Conservation (phyloP, 2,329 filamentous ascomycete genomes). For the Aureobasidium sp. region DNA sequence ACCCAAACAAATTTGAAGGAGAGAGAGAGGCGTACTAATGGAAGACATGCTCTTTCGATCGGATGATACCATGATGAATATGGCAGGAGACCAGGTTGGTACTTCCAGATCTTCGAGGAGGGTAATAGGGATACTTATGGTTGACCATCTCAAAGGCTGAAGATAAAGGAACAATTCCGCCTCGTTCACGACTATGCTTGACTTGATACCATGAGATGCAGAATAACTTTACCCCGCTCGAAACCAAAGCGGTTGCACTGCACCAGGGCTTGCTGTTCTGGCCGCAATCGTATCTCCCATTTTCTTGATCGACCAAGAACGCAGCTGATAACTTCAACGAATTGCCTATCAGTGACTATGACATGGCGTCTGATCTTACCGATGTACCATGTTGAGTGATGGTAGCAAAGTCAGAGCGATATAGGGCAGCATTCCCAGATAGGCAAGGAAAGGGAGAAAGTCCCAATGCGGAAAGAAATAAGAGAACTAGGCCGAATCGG, state of each 20-base stretch:
- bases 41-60: neutral
- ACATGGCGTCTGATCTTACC: neutral
- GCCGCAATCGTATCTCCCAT: neutral
- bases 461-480: neutral
- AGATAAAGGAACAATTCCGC: constrained; percentile 1
- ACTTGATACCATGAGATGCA: neutral
- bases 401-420: neutral
- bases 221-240: constrained; percentile 1
- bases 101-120: neutral
- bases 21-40: neutral
- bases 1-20: neutral
- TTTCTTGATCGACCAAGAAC: neutral
- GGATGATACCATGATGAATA: neutral
- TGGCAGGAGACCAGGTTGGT: neutral
- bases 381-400: neutral
- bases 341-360: neutral
- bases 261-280: neutral
- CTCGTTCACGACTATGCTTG: neutral
- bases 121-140: neutral
- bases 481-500: neutral
- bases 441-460: neutral
- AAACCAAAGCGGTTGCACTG: neutral
- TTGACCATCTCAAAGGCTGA: neutral
- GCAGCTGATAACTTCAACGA: neutral
- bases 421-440: neutral